These are phyloP conservation scores for Aspergillus fumigatus DNA, from an alignment of 2,329 filamentous ascomycete species.

Conservation along the genomic window DNA sequence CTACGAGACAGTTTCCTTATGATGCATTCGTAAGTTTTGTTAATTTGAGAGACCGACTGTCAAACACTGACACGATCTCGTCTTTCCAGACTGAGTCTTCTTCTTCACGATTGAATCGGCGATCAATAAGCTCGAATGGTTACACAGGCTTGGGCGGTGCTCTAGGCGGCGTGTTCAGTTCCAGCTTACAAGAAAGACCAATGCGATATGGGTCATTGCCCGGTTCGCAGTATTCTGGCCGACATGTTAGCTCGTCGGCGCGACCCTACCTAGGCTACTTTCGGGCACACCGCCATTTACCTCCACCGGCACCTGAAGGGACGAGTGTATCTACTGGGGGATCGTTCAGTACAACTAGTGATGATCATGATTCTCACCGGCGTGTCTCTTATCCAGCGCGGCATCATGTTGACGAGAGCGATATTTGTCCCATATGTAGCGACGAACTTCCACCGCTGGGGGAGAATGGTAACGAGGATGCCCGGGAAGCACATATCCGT, in stretches of 20 bases:
- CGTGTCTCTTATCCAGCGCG: constrained; percentile 7
- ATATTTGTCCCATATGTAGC: constrained; percentile 46
- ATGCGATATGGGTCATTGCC: constrained; percentile 14
- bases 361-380: constrained; percentile 1
- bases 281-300: background rate
- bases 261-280: constrained; percentile 2
- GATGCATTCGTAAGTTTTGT: constrained; percentile 11
- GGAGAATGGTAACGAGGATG: constrained; percentile 34
- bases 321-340: constrained; percentile 4
- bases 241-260: constrained; percentile 1
- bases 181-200: constrained; percentile 14
- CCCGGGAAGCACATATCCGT: constrained; percentile 43
- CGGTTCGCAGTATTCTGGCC: constrained; percentile 2
- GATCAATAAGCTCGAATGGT: constrained; percentile 24
- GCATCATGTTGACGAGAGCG: constrained; percentile 36
- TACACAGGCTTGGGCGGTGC: constrained; percentile 12
- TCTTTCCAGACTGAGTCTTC: constrained; percentile 10
- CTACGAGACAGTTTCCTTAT: constrained; percentile 5
- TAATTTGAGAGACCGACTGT: background rate
- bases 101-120: constrained; percentile 17
- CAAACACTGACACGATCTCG: constrained; percentile 3
- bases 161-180: constrained; percentile 11
- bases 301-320: constrained; percentile 1
- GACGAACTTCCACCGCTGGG: constrained; percentile 35
- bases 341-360: constrained; percentile 3